Evolutionary conservation across 306 rosid genomes (phyloP).

Genomic region (Erythrophleum fordii): DNA sequence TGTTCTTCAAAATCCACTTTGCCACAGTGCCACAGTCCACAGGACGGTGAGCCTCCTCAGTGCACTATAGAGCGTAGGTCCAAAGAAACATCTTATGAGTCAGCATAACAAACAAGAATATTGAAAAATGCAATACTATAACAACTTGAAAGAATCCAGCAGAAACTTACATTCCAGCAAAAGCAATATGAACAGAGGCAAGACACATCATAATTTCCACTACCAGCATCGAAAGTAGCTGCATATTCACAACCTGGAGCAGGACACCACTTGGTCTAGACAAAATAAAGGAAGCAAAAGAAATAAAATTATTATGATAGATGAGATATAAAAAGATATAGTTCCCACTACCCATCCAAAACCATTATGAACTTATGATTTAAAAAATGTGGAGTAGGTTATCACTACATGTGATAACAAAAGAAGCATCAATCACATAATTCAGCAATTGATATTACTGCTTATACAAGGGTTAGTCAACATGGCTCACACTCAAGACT

Average conservation of each 20-base stretch:
- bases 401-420: slow-evolving; percentile 10
- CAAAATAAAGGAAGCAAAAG: slow-evolving; percentile 29
- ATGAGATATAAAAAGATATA: not conserved
- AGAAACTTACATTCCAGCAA: slow-evolving; percentile 74
- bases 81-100: slow-evolving; percentile 28
- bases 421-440: slow-evolving; percentile 14
- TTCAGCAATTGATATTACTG: slow-evolving; percentile 19
- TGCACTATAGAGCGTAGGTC: slow-evolving; percentile 50
- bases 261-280: slow-evolving; percentile 91
- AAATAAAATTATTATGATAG: slow-evolving; percentile 2
- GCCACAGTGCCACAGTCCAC: slow-evolving; percentile 78
- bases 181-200: slow-evolving; percentile 73
- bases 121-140: slow-evolving; percentile 3
- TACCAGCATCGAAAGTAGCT: slow-evolving; percentile 64
- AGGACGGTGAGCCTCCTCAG: slow-evolving; percentile 89
- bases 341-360: slow-evolving; percentile 4
- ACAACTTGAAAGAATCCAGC: slow-evolving; percentile 26
- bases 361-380: not conserved
- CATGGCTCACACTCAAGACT: slow-evolving; percentile 13
- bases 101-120: not conserved
- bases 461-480: not conserved
- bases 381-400: not conserved
- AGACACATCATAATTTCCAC: slow-evolving; percentile 62
- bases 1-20: slow-evolving; percentile 76
- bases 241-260: slow-evolving; percentile 85